Base-by-base conservation (phyloP, 306 rosid genomes). In the Dalbergia cochinchinensis region DNA sequence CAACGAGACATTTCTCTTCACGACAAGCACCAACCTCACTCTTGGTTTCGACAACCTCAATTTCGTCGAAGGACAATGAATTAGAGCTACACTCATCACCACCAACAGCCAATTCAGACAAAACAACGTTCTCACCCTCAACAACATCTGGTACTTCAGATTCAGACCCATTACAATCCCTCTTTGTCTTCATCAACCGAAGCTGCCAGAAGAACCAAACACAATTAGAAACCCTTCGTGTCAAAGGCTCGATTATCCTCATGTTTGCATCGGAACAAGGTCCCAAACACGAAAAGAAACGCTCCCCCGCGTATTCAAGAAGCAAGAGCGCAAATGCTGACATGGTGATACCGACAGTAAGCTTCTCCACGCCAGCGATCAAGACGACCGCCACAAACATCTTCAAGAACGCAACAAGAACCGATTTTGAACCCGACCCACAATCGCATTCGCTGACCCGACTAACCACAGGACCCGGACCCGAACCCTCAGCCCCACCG, bases 311-410 rank as follows among this genome's bases (percentile, higher is more conserved):
- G 78, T 35, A 78, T 48, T 94, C 93, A 11, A 91, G 78, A 62
- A 92, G 35, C 74, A 94, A 7, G 31, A 94, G 88, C 41, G 83
- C 57, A 48, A 94, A 91, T 39, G 94, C 97, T 1, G 90, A 89
- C 74, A 91, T 79, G 15, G 93, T 91, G 83, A 92, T 78, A 80
- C 89, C 91, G 37, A 87, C 85, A 2, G 82, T 90, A 48, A 94
- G 69, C 54, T 67, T 82, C 69, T 81, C 72, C n/a, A 88, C 86
- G 67, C 85, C 80, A 60, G 87, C 58, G 3, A 79, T 80, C 80
- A 90, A 57, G 66, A 73, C 69, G 45, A 85, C 60, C 69, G 77
- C 90, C 69, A 69, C 19, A 3, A 54, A 54, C 61, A 80, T 33
- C 87, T 88, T 90, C 53, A 51, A 16, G 45, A 34, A 58, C 42